Evolutionary conservation across 73 alveolate genomes (phyloP).

Genomic region (Tetrahymena borealis): DNA sequence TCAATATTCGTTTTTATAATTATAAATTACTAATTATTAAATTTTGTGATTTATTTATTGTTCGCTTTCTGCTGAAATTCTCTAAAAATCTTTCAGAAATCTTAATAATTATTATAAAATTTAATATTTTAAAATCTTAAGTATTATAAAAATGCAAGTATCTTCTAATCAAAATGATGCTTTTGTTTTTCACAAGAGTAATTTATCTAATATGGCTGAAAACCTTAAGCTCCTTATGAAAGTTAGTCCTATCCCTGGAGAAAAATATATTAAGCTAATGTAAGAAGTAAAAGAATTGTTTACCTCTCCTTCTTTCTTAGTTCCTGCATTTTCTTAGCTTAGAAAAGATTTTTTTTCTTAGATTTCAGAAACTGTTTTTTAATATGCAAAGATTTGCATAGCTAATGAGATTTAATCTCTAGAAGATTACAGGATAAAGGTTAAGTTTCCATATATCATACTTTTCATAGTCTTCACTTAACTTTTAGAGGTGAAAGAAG

Average conservation of each 20-base stretch:
- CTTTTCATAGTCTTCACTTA: not conserved
- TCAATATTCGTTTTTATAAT: too few relatives aligned
- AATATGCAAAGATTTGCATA: not conserved
- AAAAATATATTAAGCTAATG: not conserved
- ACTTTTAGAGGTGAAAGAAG: not conserved
- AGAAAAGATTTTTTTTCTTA: not conserved
- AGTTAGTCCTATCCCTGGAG: not conserved
- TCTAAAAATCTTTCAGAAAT: too few relatives aligned
- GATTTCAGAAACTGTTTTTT: not conserved
- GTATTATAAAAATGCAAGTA: too few relatives aligned
- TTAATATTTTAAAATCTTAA: too few relatives aligned
- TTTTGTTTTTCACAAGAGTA: not conserved
- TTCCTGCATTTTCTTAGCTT: not conserved
- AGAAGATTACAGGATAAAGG: not conserved
- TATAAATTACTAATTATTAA: too few relatives aligned
- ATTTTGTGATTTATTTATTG: too few relatives aligned
- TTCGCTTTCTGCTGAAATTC: too few relatives aligned
- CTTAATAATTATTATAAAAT: too few relatives aligned
- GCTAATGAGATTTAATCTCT: not conserved
- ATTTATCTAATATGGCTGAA: not conserved
- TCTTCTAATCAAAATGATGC: too few relatives aligned
- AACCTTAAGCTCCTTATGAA: too few relatives aligned
- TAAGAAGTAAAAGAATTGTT: not conserved
- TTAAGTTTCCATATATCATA: not conserved
- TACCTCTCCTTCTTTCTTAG: not conserved